These are phyloP conservation scores for Septoria petroselini DNA, from an alignment of 2,329 filamentous ascomycete genomes.

Conservation along the genomic window DNA sequence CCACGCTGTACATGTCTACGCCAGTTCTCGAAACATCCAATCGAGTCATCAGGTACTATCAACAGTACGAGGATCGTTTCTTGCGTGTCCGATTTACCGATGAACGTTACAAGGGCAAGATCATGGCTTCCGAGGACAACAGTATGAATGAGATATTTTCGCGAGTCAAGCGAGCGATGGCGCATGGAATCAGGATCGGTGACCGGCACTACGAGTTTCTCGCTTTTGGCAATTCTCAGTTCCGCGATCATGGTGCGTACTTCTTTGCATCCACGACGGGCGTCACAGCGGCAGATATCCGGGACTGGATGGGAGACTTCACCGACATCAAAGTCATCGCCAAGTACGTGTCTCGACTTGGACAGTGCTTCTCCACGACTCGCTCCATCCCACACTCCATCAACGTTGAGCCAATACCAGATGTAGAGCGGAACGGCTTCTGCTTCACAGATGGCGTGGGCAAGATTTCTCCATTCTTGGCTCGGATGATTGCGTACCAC, in stretches of 20 bases:
- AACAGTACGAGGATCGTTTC: slow-evolving; percentile 70
- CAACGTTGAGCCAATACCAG: slow-evolving; percentile 58
- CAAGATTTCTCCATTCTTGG: slow-evolving; percentile 78
- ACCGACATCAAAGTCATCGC: slow-evolving; percentile 77
- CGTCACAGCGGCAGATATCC: slow-evolving; percentile 71
- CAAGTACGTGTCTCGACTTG: slow-evolving; percentile 82
- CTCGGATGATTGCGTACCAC: slow-evolving; percentile 68
- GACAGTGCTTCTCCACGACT: slow-evolving; percentile 95
- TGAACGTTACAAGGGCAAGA: slow-evolving; percentile 57
- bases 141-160: slow-evolving; percentile 58
- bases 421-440: slow-evolving; percentile 66
- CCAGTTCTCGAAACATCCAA: slow-evolving; percentile 85
- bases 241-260: slow-evolving; percentile 86
- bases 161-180: slow-evolving; percentile 67
- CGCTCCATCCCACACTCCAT: slow-evolving; percentile 65
- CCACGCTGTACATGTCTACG: slow-evolving; percentile 72
- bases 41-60: slow-evolving; percentile 73
- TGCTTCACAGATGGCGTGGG: slow-evolving; percentile 91
- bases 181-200: slow-evolving; percentile 77
- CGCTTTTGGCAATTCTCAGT: slow-evolving; percentile 92
- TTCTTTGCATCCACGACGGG: slow-evolving; percentile 76
- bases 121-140: slow-evolving; percentile 36
- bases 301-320: slow-evolving; percentile 83
- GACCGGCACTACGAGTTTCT: slow-evolving; percentile 83
- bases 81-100: slow-evolving; percentile 87